phyloP scores from a whole-genome alignment of 305 asterid species.

The Fraxinus sp. region DNA sequence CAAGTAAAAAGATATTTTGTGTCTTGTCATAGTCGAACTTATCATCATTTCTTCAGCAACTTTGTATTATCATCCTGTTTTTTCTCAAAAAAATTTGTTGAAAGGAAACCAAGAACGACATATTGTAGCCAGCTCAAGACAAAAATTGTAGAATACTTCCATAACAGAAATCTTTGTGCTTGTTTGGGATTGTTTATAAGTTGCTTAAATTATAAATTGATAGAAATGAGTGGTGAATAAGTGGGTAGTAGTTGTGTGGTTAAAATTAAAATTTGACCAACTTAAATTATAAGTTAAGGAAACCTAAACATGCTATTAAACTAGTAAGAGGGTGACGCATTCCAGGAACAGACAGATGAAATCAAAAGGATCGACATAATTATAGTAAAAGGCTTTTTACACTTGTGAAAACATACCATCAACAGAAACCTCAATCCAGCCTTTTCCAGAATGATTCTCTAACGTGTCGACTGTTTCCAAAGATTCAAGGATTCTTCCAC shows the following conservation, averaged over 20 bases:
- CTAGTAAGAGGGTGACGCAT: conserved; percentile 6
- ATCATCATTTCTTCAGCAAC: conserved; percentile 6
- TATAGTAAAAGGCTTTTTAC: conserved; percentile 15
- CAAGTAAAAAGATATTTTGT: conserved; percentile 10
- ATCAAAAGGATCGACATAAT: not conserved
- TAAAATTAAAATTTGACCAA: not conserved
- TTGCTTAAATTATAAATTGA: not conserved
- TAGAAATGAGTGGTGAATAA: not conserved
- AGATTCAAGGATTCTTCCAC: conserved; percentile 55
- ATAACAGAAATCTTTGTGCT: not conserved
- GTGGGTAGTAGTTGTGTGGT: not conserved
- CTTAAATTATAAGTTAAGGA: not conserved
- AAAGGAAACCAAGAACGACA: conserved; percentile 1
- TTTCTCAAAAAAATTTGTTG: not conserved
- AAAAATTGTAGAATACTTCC: not conserved
- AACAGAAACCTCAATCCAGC: conserved; percentile 63
- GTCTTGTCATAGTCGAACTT: conserved; percentile 11
- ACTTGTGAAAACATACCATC: conserved; percentile 46
- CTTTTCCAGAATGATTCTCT: conserved; percentile 38
- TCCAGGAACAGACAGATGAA: conserved; percentile 18
- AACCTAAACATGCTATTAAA: not conserved
- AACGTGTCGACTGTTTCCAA: conserved; percentile 47
- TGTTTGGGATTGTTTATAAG: not conserved
- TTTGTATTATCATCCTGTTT: not conserved
- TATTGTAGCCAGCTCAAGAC: conserved; percentile 1